phyloP scores from a whole-genome alignment of 257 asterid genomes.

The Capsicum baccatum region DNA sequence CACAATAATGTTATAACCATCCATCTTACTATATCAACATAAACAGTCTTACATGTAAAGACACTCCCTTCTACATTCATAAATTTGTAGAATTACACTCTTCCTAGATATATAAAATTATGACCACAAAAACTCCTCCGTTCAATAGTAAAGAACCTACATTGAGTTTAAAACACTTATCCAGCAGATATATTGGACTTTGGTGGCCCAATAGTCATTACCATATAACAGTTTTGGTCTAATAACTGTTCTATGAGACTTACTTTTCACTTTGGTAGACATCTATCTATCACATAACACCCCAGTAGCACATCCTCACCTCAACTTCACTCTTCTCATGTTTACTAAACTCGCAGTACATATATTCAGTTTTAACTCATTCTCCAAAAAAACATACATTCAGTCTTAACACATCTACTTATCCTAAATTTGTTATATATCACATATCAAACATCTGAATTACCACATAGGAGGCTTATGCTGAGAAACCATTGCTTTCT shows the following conservation, averaged over 20 bases:
- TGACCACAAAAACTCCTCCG: slow-evolving; percentile 4
- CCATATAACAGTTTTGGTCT: background rate
- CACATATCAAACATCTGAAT: background rate
- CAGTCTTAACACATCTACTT: background rate
- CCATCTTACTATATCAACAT: slow-evolving; percentile 8
- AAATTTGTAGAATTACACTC: background rate
- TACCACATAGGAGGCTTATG: background rate
- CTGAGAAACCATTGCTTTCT: background rate
- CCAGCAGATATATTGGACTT: too few species aligned
- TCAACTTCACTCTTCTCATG: background rate
- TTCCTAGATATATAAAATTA: background rate
- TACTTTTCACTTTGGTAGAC: slow-evolving; percentile 2
- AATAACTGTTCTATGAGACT: background rate
- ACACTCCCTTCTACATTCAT: background rate
- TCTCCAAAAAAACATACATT: background rate
- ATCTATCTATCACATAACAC: background rate
- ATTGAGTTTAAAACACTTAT: background rate
- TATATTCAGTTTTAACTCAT: background rate
- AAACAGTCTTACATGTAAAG: slow-evolving; percentile 4
- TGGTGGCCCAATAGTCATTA: too few species aligned
- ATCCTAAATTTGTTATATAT: background rate
- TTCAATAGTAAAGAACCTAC: background rate
- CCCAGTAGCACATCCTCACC: background rate
- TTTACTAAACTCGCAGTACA: background rate
- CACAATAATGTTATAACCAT: background rate